Evolutionary conservation across 805 yeast genomes (phyloP), one percentile per base, ranked within the genome.

Genomic region (Saccharomycopsis amapae): DNA sequence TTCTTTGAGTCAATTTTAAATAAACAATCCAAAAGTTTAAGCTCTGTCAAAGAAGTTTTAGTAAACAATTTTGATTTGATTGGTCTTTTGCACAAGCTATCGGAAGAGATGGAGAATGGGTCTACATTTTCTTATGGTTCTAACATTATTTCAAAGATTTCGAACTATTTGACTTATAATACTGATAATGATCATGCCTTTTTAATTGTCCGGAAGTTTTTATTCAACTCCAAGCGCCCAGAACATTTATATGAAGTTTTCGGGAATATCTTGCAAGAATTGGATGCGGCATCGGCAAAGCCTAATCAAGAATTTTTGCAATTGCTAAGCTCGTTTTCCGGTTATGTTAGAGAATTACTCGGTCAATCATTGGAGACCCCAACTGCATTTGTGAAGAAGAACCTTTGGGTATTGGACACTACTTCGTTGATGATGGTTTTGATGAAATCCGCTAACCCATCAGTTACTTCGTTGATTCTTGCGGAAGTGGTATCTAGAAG

Each of bases 61-160:
- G 34, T 46, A 4, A 42, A 45, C 10, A 32, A 38, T 39, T 18
- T 46, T 42, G 50, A 46, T 28, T 36, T 46, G 6, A 17, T 32
- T 15, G 50, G 50, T 6, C n/a, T 39, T 5, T 36, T 46, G 3
- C 4, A 20, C 24, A 33, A 26, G 32, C 26, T 40, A 4, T 5
- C 5, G 37, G 15, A 31, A 13, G 5, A 17, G 13, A 30, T 31
- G 7, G 23, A 9, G 5, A 4, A 7, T n/a, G 18, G 18, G 9
- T 35, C 38, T 5, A 17, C 10, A 7, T 5, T 13, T 13, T 17
- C 7, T 9, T 13, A 6, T 5, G 26, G 26, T 26, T 5, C 22
- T 13, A 26, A n/a, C n/a, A 30, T 32, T 33, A 20, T 17, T 38
- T 10, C 18, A 9, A 45, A 45, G 15, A 19, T 40, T 20, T 17